Percentiles rank a stretch among this genome's conserved stretches.
Conservation (phyloP, 306 rosid species). For the Citrullus colocynthis region DNA sequence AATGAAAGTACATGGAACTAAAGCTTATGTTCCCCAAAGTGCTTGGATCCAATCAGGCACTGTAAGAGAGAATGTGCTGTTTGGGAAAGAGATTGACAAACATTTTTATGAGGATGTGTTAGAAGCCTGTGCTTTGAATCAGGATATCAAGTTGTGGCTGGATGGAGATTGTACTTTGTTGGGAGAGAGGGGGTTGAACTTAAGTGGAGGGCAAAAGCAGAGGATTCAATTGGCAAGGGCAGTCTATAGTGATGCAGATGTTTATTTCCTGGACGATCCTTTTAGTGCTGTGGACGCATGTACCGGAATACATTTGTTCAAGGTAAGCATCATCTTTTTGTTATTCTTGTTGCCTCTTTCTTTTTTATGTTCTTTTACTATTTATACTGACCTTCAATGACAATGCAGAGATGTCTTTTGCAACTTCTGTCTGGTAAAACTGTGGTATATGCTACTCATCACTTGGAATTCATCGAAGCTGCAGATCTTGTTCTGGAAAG, state of each 20-base stretch:
- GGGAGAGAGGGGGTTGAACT: constrained; percentile 85
- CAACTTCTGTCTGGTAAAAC: constrained; percentile 63
- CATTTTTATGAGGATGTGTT: constrained; percentile 48
- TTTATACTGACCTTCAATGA: constrained; percentile 1
- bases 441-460: constrained; percentile 83
- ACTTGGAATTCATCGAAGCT: constrained; percentile 73
- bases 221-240: constrained; percentile 90
- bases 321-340: constrained; percentile 25
- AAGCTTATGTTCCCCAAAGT: constrained; percentile 81
- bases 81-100: constrained; percentile 53
- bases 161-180: constrained; percentile 57
- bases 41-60: constrained; percentile 96
- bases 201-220: constrained; percentile 94
- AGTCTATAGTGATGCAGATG: constrained; percentile 67
- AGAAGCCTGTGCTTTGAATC: constrained; percentile 68
- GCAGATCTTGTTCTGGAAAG: constrained; percentile 73
- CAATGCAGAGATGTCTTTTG: constrained; percentile 72
- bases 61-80: constrained; percentile 65
- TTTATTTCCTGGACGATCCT: constrained; percentile 86
- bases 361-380: background rate
- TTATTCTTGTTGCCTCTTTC: background rate
- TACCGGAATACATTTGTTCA: constrained; percentile 69
- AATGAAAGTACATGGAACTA: constrained; percentile 40
- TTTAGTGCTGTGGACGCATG: constrained; percentile 95
- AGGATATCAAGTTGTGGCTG: constrained; percentile 59